These are phyloP conservation scores for Diaporthe sp. DNA, from an alignment of 2,329 filamentous ascomycete genomes.

Conservation along the genomic window DNA sequence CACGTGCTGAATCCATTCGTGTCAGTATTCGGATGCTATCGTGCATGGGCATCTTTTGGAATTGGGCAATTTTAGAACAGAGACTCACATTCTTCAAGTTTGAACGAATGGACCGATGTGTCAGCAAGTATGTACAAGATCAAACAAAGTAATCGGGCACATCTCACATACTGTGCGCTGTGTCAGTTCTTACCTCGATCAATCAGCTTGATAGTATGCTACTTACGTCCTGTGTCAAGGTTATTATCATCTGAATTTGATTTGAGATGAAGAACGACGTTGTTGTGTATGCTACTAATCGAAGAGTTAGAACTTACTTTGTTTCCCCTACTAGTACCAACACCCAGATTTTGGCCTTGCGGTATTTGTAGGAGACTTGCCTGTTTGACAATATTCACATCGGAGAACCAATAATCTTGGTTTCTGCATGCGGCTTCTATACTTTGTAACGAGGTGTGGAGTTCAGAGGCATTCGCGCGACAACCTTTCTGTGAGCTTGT, in stretches of 20 bases:
- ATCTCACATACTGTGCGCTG: background rate
- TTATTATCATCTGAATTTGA: background rate
- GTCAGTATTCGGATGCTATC: background rate
- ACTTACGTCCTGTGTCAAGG: background rate
- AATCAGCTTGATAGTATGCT: background rate
- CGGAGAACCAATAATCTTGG: background rate
- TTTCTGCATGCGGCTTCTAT: background rate
- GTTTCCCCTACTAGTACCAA: background rate
- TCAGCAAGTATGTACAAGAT: background rate
- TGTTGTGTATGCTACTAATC: background rate
- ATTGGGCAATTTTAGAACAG: background rate
- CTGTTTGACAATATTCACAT: background rate
- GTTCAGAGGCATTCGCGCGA: background rate
- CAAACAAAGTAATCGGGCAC: background rate
- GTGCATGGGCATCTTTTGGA: no score
- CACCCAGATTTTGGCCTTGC: background rate
- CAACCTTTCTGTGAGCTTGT: background rate
- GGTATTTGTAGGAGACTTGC: background rate
- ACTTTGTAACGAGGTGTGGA: background rate
- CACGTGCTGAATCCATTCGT: background rate
- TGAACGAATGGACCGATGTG: background rate
- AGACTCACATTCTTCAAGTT: background rate
- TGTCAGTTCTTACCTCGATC: background rate
- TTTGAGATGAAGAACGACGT: background rate
- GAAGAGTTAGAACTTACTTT: background rate